phyloP scores from a whole-genome alignment of 805 yeast genomes.

The Phaffomyces opuntiae region DNA sequence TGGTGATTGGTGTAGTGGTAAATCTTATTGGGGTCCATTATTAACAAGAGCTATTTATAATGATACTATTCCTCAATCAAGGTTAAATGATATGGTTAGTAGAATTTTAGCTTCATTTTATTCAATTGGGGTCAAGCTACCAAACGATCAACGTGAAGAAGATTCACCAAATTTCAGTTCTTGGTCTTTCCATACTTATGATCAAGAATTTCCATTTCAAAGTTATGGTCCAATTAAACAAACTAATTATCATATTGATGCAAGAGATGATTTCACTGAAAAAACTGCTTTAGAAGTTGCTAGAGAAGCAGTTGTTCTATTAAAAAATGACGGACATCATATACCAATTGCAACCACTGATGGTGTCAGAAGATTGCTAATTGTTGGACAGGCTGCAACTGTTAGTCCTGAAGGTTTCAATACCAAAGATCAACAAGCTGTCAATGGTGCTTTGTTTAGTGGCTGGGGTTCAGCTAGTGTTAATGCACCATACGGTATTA shows the following conservation, averaged over 20 bases:
- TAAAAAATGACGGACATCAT: constrained; percentile 44
- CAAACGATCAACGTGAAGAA: constrained; percentile 32
- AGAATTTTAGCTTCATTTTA: constrained; percentile 53
- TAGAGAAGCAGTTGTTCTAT: constrained; percentile 47
- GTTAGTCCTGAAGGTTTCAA: constrained; percentile 45
- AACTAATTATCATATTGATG: constrained; percentile 50
- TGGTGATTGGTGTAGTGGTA: constrained; percentile 46
- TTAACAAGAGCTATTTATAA: constrained; percentile 49
- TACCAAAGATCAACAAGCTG: constrained; percentile 45
- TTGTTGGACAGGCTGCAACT: constrained; percentile 50
- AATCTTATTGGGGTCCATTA: constrained; percentile 51
- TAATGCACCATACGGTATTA: constrained; percentile 46
- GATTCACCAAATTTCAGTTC: constrained; percentile 48
- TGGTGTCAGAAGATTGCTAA: constrained; percentile 33
- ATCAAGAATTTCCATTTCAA: constrained; percentile 47
- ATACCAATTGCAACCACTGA: constrained; percentile 43
- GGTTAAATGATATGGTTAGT: constrained; percentile 57
- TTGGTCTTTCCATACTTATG: constrained; percentile 50
- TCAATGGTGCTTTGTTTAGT: constrained; percentile 46
- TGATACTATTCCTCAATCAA: constrained; percentile 43
- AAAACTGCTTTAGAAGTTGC: constrained; percentile 47
- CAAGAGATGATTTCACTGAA: constrained; percentile 40
- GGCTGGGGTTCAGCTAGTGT: constrained; percentile 67
- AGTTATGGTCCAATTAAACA: constrained; percentile 46
- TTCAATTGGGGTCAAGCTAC: constrained; percentile 31